Base-by-base conservation (phyloP, 2,329 filamentous ascomycete species). In the Albifimbria verrucaria region DNA sequence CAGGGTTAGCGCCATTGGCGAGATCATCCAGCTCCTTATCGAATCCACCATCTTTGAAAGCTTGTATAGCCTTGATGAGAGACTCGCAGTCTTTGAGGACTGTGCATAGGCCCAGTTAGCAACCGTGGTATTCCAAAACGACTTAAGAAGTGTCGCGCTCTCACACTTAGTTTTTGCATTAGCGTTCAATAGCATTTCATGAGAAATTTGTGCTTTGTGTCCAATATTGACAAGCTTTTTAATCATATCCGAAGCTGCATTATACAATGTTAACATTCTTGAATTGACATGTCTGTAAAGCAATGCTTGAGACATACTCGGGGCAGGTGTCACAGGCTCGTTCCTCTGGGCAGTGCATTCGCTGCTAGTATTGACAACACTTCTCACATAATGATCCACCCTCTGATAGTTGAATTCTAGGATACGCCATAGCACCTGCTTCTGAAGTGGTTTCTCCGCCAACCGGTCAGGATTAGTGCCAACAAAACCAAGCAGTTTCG, bases 1-100 rank as follows among this genome's bases (percentile, higher is more conserved):
- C 42, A 2, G 43, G 28, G 20, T 18, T 11, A 41, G 12, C 42
- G n/a, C 36, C 15, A 42, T 28, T 39, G 11, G 32, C 32, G 15
- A 6, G 32, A 17, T 39, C 6, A n/a, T 39, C 11, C 5, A 39
- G 6, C 42, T 39, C 32, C 15, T 9, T 48, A 9, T 42, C 20
- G 26, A 54, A 48, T 3, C 22, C 20, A 15, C n/a, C 22, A 5
- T 17, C 11, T 24, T 49, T 54, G 9, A 20, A 21, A 7, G 11
- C 43, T 25, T 54, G 49, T 15, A 52, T 51, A 25, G 42, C 50
- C n/a, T 51, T 54, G 3, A 54, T 56, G n/a, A 56, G 26, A 3
- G 39, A 39, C 18, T 39, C 32, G 32, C 32, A 39, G 32, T 39
- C 32, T n/a, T 39, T 39, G 4, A 39, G 11, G 11, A 17, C 32